Base-by-base conservation (phyloP, 306 rosid genomes). In the Citrullus mucosospermus region DNA sequence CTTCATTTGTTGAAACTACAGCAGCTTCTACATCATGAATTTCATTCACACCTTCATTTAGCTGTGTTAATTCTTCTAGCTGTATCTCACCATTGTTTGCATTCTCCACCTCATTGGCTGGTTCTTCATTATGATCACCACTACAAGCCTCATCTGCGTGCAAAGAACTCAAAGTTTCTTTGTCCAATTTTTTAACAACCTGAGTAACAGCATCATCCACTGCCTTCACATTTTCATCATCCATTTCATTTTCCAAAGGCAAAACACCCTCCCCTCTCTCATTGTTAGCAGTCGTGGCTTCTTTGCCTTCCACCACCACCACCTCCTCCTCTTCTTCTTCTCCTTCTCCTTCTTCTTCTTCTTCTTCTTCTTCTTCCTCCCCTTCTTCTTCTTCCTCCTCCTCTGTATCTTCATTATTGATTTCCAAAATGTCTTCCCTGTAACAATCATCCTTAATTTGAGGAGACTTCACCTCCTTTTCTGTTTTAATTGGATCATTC, bases 11-110 rank as follows among this genome's bases (percentile, higher is more conserved):
- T 17, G 63, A 79, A 78, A 69, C 56, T 61, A 76, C 87, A 81
- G 73, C 84, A 87, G 55, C 58, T 78, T 84, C 93, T 70, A 57
- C 81, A 10, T 32, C 85, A 38, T 83, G 83, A 55, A 58, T 81
- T 79, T 77, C 83, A 87, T 79, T 76, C 71, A 55, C 79, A n/a
- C 65, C 89, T 77, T 84, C 95, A 79, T 84, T 78, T 79, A 30
- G 76, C 63, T 66, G 70, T 57, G 41, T 90, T 75, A 82, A 62
- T 81, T 80, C 87, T 80, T 84, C 92, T 41, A 17, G 85, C 61
- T 81, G 83, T 74, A 85, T 86, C 76, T 84, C 88, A 39, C 39
- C 76, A 61, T 17, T 77, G 80, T 84, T 86, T 81, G 75, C 46
- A 1, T 62, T 78, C 4, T 59, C 76, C 30, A 66, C 11, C 36